Evolutionary conservation across 352 stramenopile species (phyloP).

Genomic region (Pythium pyrilobum): DNA sequence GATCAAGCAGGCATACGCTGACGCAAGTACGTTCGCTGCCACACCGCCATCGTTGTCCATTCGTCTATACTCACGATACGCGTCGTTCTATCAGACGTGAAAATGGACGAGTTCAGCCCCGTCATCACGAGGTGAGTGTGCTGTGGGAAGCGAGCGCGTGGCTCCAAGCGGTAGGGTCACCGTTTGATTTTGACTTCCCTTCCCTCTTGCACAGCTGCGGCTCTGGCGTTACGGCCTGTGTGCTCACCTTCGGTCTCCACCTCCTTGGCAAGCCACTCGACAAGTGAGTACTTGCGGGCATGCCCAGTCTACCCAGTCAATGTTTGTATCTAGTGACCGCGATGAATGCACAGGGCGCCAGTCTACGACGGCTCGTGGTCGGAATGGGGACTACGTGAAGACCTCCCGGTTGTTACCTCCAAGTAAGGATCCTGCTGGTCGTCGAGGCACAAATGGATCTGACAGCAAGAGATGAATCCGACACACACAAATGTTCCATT

Average conservation of each 20-base stretch:
- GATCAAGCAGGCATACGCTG: conserved; percentile 76
- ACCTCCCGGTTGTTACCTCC: conserved; percentile 44
- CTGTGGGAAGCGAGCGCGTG: too few relatives aligned
- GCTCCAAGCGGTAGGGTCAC: too few relatives aligned
- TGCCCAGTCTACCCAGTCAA: too few relatives aligned
- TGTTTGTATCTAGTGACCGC: background rate
- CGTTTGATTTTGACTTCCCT: background rate
- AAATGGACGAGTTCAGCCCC: conserved; percentile 46
- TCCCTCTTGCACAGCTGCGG: conserved; percentile 38
- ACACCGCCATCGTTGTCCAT: too few relatives aligned
- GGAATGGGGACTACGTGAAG: conserved; percentile 69
- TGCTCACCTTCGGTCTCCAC: conserved; percentile 66
- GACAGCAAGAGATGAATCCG: too few relatives aligned
- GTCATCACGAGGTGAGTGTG: conserved; percentile 61
- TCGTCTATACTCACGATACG: conserved; percentile 1
- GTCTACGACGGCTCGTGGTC: conserved; percentile 91
- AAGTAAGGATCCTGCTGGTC: conserved; percentile 3
- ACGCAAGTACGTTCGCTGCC: conserved; percentile 49
- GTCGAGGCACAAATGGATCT: background rate
- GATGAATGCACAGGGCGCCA: conserved; percentile 27
- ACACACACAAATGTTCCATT: too few relatives aligned
- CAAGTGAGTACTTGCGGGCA: too few relatives aligned
- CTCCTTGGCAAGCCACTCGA: conserved; percentile 56
- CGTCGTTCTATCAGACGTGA: conserved; percentile 29
- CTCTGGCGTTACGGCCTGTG: conserved; percentile 62